Percentiles rank a stretch among this genome's conserved stretches.
These are phyloP conservation scores for Colletotrichum sp. DNA, from an alignment of 2,329 filamentous ascomycete species.

Conservation along the genomic window DNA sequence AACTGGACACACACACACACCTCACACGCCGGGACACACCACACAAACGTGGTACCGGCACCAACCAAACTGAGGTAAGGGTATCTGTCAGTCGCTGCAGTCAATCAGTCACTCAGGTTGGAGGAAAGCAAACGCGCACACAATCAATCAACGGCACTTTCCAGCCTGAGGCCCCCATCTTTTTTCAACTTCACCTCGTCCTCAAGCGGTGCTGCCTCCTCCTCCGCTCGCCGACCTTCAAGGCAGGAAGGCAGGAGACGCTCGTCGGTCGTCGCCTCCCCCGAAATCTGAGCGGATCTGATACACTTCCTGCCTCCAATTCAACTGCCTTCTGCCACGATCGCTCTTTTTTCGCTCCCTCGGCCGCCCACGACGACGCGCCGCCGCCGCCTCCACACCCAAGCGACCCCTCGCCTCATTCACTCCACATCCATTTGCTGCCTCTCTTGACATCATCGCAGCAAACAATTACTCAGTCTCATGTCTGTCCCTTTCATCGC, in stretches of 20 bases:
- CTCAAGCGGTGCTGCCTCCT: background rate
- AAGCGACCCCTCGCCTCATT: background rate
- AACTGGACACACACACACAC: background rate
- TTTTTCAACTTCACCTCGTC: background rate
- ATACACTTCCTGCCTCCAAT: background rate
- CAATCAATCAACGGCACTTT: background rate
- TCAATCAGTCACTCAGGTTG: background rate
- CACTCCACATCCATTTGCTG: background rate
- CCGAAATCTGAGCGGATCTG: background rate
- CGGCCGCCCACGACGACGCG: background rate
- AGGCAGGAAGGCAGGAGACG: background rate
- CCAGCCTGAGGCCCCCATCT: background rate
- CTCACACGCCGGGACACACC: background rate
- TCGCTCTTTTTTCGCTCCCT: background rate
- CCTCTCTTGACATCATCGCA: background rate
- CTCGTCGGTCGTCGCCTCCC: background rate
- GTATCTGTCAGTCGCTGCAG: background rate
- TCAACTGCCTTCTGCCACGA: background rate
- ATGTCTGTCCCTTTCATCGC: background rate
- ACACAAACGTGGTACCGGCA: background rate
- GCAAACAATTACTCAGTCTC: background rate
- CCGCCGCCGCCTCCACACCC: background rate
- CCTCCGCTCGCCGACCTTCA: background rate
- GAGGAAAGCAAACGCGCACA: background rate
- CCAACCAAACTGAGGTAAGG: background rate